These are phyloP conservation scores for Stephania cephalantha DNA, from an alignment of 164 flowering plant species.

Conservation along the genomic window DNA sequence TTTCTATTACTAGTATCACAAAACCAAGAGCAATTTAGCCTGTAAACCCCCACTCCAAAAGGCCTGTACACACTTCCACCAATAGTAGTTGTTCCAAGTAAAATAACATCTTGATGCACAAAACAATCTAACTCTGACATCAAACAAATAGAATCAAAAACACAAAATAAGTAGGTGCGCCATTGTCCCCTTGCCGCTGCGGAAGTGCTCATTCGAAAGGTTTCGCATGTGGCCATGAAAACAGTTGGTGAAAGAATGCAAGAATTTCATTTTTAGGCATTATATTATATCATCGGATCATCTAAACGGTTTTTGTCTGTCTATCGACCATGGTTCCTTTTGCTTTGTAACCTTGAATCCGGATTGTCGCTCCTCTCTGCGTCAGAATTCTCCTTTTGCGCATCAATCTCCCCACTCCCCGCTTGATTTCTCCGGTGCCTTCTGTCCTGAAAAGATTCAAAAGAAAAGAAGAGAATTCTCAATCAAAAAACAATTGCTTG, in stretches of 20 bases:
- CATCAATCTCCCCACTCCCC: conserved; percentile 60
- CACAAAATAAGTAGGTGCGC: background rate
- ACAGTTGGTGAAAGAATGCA: conserved; percentile 19
- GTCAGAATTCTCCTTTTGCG: conserved; percentile 67
- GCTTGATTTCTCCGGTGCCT: conserved; percentile 60
- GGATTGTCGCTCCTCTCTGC: conserved; percentile 73
- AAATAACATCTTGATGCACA: conserved; percentile 12
- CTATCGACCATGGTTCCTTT: conserved; percentile 23
- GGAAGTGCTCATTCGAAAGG: background rate
- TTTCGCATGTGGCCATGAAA: conserved; percentile 10
- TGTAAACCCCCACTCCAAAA: conserved; percentile 3
- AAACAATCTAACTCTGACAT: conserved; percentile 12
- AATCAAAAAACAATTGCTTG: background rate
- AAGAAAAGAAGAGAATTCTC: conserved; percentile 1
- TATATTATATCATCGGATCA: conserved; percentile 4
- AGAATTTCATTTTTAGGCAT: background rate
- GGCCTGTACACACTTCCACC: conserved; percentile 18
- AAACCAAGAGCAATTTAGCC: conserved; percentile 3
- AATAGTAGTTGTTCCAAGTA: conserved; percentile 4
- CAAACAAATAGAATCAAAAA: conserved; percentile 8
- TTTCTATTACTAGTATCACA: background rate
- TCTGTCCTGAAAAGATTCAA: conserved; percentile 46
- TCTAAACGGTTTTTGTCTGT: background rate
- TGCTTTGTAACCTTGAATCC: conserved; percentile 50
- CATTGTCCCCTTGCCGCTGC: background rate